Base-by-base conservation (phyloP, 345 rosid species). In the Excoecaria agallocha region DNA sequence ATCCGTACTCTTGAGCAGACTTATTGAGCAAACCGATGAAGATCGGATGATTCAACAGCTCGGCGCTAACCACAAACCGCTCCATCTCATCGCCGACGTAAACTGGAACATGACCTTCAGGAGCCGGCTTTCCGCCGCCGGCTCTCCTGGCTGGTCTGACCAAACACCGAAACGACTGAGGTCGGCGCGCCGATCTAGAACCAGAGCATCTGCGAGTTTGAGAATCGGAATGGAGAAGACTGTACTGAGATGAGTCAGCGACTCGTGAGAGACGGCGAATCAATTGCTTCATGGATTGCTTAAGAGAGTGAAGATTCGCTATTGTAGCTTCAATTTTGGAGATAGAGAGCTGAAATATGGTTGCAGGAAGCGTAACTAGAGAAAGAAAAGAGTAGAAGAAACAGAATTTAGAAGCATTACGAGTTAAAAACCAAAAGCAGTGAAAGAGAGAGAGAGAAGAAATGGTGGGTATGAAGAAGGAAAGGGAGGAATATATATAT, bases 41-140 rank as follows among this genome's bases (percentile, higher is more conserved):
- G 20, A 88, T 84, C 65, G 99, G 99, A 17, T 93, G 99, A 86
- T 89, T 91, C 22, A 95, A 87, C 37, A 95, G 77, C 89, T 90
- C 96, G 0, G 99, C 97, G 80, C 85, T 85, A 20, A 96, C 93
- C 2, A 87, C 82, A 80, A 96, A 96, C 82, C 95, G 82, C 83
- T 91, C 97, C 97, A 90, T 90, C 84, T 91, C 97, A 50, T 90
- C 97, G 1, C 99, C 99, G 16, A 96, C 99, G 82, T 85, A 90
- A 7, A 96, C 93, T 56, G 98, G 96, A 1, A 96, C 87, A 85
- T 90, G 87, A 2, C 99, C 99, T 43, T 85, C 83, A 5, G 98
- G 97, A 24, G 91, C 97, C 0, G 85, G 57, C 2, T 66, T 75
- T n/a, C 62, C 80, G 25, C 80, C 68, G 2, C 68, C 43, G 9